Evolutionary conservation across 768 basidiomycete genomes (phyloP), one percentile per base, ranked within the genome.

Genomic region (Lanmaoa rubissima): DNA sequence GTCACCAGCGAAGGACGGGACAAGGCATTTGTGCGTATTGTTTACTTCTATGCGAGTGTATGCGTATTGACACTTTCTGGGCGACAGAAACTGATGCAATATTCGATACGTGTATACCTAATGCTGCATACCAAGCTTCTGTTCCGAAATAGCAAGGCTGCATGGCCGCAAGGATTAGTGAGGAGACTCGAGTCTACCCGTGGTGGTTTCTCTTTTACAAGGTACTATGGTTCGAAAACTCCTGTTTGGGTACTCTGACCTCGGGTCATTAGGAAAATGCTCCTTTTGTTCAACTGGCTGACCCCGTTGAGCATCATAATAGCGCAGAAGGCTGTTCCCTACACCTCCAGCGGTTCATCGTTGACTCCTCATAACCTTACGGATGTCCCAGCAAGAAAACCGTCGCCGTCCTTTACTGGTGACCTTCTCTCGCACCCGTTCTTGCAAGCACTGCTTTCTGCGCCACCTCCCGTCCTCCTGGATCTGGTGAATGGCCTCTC

Each of bases 241-340:
- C 14, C 10, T 39, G 19, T 47, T 24, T 38, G n/a, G 31, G 34
- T 39, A 12, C 50, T 42, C 58, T 60, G 45, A 59, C 47, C 34
- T 48, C 16, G 49, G 51, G 16, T 10, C 41, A 5, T 40, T 69
- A 94, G 92, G 73, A 92, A 91, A 76, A 80, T 85, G 54, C 78
- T 94, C 38, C 75, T 94, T 51, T 75, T 94, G 43, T 90, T 92
- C 78, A 90, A 92, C 73, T 94, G 92, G 92, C 73, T 94, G 53
- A 75, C 81, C 1, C 92, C 92, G 10, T 72, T 93, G 63, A 86
- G 84, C 47, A 76, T 82, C 21, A 82, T 94, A 53, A 79, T 82
- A 68, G 82, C 85, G 5, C 87, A 90, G 65, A 87, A 89, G 66
- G 69, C 82, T 3, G 80, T 84, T 3, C 83, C 88, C 0, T 87